These are phyloP conservation scores for Colletotrichum tanaceti DNA, from an alignment of 2,329 filamentous ascomycete genomes.

Conservation along the genomic window DNA sequence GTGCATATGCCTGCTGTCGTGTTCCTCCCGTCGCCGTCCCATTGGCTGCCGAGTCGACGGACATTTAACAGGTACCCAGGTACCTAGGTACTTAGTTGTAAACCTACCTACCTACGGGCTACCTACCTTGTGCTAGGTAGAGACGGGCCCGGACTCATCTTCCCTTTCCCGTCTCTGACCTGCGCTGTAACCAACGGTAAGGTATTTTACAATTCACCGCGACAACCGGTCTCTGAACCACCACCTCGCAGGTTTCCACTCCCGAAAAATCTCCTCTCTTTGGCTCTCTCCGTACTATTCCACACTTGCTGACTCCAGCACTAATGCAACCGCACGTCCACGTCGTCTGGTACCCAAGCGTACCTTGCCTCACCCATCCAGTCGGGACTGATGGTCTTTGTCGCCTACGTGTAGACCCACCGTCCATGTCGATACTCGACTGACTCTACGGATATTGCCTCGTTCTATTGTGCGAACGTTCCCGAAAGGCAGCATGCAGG, in stretches of 20 bases:
- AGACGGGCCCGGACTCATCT: background rate
- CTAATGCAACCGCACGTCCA: conserved; percentile 12
- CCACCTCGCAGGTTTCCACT: conserved; percentile 6
- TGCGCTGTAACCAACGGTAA: background rate
- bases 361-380: conserved; percentile 2
- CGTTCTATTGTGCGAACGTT: background rate
- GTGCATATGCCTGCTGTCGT: background rate
- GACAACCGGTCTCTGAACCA: conserved; percentile 7
- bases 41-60: conserved; percentile 4
- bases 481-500: background rate
- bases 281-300: background rate
- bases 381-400: background rate
- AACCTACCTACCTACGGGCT: too few species aligned
- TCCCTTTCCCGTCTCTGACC: background rate
- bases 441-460: too few species aligned
- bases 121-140: too few species aligned
- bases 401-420: background rate
- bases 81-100: too few species aligned
- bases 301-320: background rate
- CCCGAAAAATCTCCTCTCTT: background rate
- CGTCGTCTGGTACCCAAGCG: conserved; percentile 9
- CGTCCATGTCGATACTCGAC: background rate
- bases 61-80: background rate
- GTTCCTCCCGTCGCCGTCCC: background rate
- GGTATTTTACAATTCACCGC: conserved; percentile 25